These are phyloP conservation scores for Nicotiana undulata DNA, from an alignment of 257 asterid species.

Conservation along the genomic window DNA sequence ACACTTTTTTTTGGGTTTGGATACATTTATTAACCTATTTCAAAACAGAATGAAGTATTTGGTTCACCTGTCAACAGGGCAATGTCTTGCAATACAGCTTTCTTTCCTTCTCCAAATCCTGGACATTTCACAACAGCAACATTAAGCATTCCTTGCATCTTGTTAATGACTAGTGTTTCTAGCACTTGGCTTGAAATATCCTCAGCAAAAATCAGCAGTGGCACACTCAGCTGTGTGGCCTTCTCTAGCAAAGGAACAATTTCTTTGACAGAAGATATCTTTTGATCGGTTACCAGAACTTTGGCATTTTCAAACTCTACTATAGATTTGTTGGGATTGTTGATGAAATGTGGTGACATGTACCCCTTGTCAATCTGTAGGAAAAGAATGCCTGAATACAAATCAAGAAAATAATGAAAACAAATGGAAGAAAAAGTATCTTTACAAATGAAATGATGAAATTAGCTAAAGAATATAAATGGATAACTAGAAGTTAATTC, in stretches of 20 bases:
- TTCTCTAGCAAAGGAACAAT: slow-evolving; percentile 91
- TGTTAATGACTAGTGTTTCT: slow-evolving; percentile 72
- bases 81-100: slow-evolving; percentile 84
- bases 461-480: not conserved
- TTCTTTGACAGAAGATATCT: slow-evolving; percentile 51
- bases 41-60: not conserved
- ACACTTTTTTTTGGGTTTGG: not conserved
- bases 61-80: slow-evolving; percentile 84
- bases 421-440: slow-evolving; percentile 1
- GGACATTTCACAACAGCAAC: slow-evolving; percentile 91
- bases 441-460: not conserved
- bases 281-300: slow-evolving; percentile 86
- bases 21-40: not conserved
- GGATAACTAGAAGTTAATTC: not conserved
- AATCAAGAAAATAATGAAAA: slow-evolving; percentile 49
- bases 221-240: slow-evolving; percentile 82
- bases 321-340: slow-evolving; percentile 56
- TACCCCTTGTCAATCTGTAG: slow-evolving; percentile 97
- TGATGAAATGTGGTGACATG: slow-evolving; percentile 85
- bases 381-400: slow-evolving; percentile 76
- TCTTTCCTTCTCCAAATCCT: slow-evolving; percentile 68
- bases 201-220: slow-evolving; percentile 84
- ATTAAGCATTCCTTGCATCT: slow-evolving; percentile 63
- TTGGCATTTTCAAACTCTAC: slow-evolving; percentile 84
- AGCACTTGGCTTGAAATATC: slow-evolving; percentile 70